These are phyloP conservation scores for Penicillium vulpinum DNA, from an alignment of 2,329 filamentous ascomycete genomes.

Conservation along the genomic window DNA sequence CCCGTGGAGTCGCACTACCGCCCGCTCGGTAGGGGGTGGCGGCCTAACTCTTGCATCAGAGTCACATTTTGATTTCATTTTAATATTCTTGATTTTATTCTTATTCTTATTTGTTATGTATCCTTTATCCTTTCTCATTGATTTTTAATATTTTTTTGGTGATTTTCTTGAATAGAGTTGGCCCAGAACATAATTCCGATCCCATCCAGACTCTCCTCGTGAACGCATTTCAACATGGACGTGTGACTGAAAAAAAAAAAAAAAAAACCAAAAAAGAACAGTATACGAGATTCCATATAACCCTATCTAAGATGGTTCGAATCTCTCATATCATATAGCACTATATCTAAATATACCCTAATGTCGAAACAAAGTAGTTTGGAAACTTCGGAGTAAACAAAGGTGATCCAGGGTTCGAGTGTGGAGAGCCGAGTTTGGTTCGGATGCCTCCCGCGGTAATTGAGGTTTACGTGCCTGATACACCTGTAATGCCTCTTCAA, in stretches of 20 bases:
- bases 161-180: conserved; percentile 8
- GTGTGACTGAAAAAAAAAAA: background rate
- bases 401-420: conserved; percentile 15
- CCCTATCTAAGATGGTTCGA: background rate
- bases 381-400: conserved; percentile 7
- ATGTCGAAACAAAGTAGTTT: too few species aligned
- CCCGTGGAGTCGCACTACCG: conserved; percentile 26
- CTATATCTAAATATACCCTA: too few species aligned
- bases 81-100: conserved; percentile 6
- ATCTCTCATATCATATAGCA: background rate
- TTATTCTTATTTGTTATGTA: conserved; percentile 1
- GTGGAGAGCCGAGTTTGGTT: conserved; percentile 8
- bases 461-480: background rate
- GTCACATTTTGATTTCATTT: conserved; percentile 10
- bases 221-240: background rate
- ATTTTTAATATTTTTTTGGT: background rate
- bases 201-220: background rate
- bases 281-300: background rate
- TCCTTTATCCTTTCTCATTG: background rate
- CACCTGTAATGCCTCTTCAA: background rate
- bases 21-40: conserved; percentile 36
- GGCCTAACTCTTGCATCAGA: conserved; percentile 17
- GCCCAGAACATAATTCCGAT: conserved; percentile 1
- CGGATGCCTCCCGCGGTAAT: conserved; percentile 14
- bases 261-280: too few species aligned